These are phyloP conservation scores for Vicia villosa DNA, from an alignment of 306 rosid genomes.

Conservation along the genomic window DNA sequence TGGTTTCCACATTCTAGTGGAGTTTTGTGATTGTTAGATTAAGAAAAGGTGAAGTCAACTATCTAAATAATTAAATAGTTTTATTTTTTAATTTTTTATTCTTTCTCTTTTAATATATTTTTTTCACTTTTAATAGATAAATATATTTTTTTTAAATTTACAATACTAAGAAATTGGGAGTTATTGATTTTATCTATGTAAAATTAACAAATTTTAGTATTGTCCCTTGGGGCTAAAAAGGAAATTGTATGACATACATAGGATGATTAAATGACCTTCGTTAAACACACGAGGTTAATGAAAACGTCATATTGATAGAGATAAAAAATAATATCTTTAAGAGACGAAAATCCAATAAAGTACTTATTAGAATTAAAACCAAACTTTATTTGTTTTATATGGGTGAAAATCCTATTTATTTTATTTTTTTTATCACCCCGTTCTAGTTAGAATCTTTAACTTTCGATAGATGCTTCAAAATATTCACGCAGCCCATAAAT, in stretches of 20 bases:
- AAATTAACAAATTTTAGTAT: too few species aligned
- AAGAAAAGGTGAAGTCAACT: conserved; percentile 37
- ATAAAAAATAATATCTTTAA: neutral
- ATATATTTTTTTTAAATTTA: neutral
- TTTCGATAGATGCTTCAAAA: too few species aligned
- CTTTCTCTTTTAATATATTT: neutral
- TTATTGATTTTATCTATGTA: too few species aligned
- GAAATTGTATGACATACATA: too few species aligned
- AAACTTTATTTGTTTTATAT: neutral
- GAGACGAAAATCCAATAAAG: neutral
- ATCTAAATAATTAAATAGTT: neutral
- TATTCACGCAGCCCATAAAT: too few species aligned
- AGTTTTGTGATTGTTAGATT: conserved; percentile 21
- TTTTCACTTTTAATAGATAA: neutral
- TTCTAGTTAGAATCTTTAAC: too few species aligned
- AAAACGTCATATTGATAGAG: neutral
- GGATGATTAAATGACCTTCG: neutral
- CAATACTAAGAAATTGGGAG: too few species aligned
- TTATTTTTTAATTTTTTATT: neutral
- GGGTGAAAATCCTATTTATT: too few species aligned
- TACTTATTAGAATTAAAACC: neutral
- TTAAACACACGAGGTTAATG: neutral
- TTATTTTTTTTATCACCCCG: too few species aligned
- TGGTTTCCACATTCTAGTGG: conserved; percentile 39
- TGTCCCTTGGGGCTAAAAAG: too few species aligned